Evolutionary conservation across 2,329 filamentous ascomycete species (phyloP).

Genomic region (Colletotrichum sp.): DNA sequence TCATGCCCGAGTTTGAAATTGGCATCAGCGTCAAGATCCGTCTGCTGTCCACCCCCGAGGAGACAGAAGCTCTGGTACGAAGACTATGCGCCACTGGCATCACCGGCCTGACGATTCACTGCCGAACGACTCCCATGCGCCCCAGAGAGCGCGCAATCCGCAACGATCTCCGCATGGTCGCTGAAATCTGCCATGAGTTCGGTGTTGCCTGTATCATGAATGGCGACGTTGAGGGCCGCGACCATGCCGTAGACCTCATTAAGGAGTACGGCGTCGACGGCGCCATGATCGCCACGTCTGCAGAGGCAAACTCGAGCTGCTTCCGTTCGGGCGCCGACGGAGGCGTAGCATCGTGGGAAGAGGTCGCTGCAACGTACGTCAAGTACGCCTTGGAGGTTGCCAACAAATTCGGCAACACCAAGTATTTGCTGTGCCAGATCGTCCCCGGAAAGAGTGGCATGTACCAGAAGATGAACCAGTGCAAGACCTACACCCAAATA

Average conservation of each 20-base stretch:
- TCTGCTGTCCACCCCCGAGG: constrained; percentile 76
- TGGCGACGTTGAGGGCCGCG: constrained; percentile 81
- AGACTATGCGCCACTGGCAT: constrained; percentile 87
- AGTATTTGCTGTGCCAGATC: constrained; percentile 85
- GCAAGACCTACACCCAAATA: constrained; percentile 74
- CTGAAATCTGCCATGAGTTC: constrained; percentile 76
- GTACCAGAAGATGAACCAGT: constrained; percentile 65
- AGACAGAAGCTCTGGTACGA: constrained; percentile 79
- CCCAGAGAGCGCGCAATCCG: constrained; percentile 87
- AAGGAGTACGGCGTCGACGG: constrained; percentile 86
- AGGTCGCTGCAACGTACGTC: constrained; percentile 80
- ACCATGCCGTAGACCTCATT: constrained; percentile 74
- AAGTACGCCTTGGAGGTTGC: constrained; percentile 75
- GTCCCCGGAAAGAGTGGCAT: constrained; percentile 78
- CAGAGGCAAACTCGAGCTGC: constrained; percentile 89
- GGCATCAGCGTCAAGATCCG: constrained; percentile 98
- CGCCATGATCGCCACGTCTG: constrained; percentile 95
- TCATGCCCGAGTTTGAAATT: constrained; percentile 80
- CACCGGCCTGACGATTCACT: constrained; percentile 90
- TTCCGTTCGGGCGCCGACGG: constrained; percentile 76
- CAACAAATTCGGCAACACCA: constrained; percentile 92
- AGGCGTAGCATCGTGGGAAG: constrained; percentile 74
- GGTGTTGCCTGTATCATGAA: constrained; percentile 97
- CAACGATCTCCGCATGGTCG: constrained; percentile 84
- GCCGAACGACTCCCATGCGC: constrained; percentile 94